A percentile compares a stretch with the other conserved stretches of the same genome.
Conservation (phyloP, 2,329 filamentous ascomycete genomes). For the Penicillium sp. region DNA sequence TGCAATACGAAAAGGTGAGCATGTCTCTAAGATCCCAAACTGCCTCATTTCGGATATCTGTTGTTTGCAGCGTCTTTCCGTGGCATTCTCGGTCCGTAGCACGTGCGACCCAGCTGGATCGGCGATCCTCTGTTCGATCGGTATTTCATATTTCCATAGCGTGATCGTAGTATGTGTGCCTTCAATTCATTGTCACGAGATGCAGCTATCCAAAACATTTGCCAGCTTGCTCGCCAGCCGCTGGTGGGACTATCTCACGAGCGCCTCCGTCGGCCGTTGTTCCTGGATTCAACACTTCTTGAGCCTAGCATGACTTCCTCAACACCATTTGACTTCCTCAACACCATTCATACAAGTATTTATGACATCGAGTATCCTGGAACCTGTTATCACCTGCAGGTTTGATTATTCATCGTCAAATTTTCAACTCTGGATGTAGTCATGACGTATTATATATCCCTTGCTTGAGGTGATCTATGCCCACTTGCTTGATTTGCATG, state of each 20-base stretch:
- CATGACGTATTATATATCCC: slow-evolving; percentile 7
- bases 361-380: neutral
- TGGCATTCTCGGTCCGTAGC: slow-evolving; percentile 4
- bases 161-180: neutral
- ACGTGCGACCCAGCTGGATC: slow-evolving; percentile 6
- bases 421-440: neutral
- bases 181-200: neutral
- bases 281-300: neutral
- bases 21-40: neutral
- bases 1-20: too few species aligned
- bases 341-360: neutral
- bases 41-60: neutral
- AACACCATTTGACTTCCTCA: neutral
- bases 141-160: neutral
- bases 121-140: slow-evolving; percentile 8
- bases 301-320: neutral
- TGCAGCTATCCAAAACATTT: neutral
- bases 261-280: neutral
- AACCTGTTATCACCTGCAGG: neutral
- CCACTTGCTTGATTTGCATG: neutral
- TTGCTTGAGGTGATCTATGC: neutral
- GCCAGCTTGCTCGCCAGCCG: neutral
- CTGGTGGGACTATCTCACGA: neutral
- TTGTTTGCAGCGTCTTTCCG: neutral
- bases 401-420: neutral